Evolutionary conservation across 2,329 filamentous ascomycete genomes (phyloP), one percentile per base, ranked within the genome.

Genomic region (Onygenales sp.): DNA sequence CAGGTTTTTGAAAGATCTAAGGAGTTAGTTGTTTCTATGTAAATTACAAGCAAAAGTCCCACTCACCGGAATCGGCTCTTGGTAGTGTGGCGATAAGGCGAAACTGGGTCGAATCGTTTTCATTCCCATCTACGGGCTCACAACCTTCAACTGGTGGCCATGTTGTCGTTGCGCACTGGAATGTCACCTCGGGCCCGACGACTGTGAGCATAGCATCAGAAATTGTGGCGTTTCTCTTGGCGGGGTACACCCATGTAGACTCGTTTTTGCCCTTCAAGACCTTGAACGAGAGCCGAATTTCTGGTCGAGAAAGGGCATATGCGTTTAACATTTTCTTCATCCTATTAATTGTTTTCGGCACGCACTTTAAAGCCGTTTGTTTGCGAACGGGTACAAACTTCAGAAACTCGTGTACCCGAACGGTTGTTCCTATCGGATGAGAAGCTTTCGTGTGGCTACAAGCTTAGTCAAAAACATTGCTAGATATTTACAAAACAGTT

Each of bases 171-270:
- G 55, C 62, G 61, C 80, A 85, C 54, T 77, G 74, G 1, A 74
- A 70, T 8, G 74, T 72, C 43, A 77, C 74, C 5, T 81, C 75
- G 40, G 73, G 75, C 2, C 82, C 80, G 6, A 77, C 66, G 39
- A 83, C 68, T 57, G 82, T 83, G 40, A 78, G 64, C 2, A 76
- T 77, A 6, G 79, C 78, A 63, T 84, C 78, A 56, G 72, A 67
- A 2, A 80, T 61, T 39, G 67, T 73, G 6, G 73, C 70, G 17
- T 67, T 69, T 31, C 67, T 57, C 43, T 75, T 77, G 0, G 82
- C 79, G 1, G 77, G 78, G 63, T 84, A 86, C 11, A 75, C 70
- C 70, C 81, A 83, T 45, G 86, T 87, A 3, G 62, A 76, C 57
- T 84, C 77, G 59, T 81, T 84, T 63, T 82, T 83, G 2, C 74